These are phyloP conservation scores for Chrysoporthe deuterocubensis DNA, from an alignment of 2,329 filamentous ascomycete genomes.

Conservation along the genomic window DNA sequence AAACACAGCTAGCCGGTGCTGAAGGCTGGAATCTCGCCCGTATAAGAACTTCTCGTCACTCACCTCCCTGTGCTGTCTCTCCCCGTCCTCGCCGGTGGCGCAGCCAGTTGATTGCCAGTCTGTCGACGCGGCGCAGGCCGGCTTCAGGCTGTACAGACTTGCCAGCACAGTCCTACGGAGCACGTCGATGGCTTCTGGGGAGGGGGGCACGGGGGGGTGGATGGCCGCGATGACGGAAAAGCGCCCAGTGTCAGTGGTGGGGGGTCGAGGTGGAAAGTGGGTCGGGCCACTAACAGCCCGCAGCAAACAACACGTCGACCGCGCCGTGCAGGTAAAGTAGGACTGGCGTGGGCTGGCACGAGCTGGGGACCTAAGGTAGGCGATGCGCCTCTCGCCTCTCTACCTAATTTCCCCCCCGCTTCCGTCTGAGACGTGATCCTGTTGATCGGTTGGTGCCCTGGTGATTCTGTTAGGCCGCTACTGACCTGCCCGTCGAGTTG, in stretches of 20 bases:
- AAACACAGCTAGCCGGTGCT: no score
- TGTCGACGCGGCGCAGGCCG: no score
- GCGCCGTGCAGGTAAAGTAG: constrained; percentile 1
- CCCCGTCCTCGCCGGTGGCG: background rate
- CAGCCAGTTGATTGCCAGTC: background rate
- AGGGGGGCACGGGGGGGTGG: no score
- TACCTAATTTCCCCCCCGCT: background rate
- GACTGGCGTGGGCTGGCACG: no score
- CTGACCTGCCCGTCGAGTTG: background rate
- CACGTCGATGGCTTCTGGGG: no score
- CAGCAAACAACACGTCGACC: constrained; percentile 19
- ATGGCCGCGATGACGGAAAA: background rate
- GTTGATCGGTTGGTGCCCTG: background rate
- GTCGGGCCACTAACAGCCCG: background rate
- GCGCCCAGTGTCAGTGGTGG: constrained; percentile 1
- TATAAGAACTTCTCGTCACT: no score
- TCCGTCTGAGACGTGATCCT: background rate
- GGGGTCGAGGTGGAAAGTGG: background rate
- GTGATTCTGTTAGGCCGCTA: background rate
- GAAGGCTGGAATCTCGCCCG: no score
- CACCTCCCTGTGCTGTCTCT: no score
- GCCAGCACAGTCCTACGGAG: no score
- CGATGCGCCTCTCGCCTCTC: background rate
- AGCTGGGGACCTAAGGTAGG: no score
- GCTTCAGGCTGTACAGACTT: no score